Evolutionary conservation across 1,284 basidiomycete species (phyloP).

Genomic region (Pseudozyma hubeiensis): DNA sequence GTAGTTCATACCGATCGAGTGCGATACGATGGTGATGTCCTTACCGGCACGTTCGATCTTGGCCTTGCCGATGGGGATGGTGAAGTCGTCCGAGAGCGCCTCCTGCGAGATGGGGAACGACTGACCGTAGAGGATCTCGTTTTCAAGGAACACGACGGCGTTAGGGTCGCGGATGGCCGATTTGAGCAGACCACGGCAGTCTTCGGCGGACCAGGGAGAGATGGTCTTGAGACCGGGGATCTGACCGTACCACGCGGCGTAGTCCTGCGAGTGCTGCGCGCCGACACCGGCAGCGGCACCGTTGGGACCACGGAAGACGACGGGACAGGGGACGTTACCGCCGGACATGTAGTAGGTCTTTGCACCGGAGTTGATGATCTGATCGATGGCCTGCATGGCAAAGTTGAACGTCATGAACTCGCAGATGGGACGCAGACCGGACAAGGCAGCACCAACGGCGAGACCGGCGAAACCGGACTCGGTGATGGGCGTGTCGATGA

Average conservation of each 20-base stretch:
- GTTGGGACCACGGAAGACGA: slow-evolving; percentile 99
- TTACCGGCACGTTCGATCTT: slow-evolving; percentile 93
- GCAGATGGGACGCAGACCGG: slow-evolving; percentile 95
- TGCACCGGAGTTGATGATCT: slow-evolving; percentile 99
- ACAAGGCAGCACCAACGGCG: slow-evolving; percentile 91
- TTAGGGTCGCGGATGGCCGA: slow-evolving; percentile 97
- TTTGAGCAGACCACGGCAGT: slow-evolving; percentile 98
- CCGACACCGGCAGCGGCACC: slow-evolving; percentile 96
- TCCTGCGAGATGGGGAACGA: slow-evolving; percentile 95
- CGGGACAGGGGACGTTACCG: slow-evolving; percentile 95
- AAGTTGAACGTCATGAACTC: slow-evolving; percentile 95
- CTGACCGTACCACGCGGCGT: slow-evolving; percentile 85
- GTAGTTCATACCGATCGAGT: slow-evolving; percentile 70
- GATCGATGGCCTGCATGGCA: slow-evolving; percentile 85
- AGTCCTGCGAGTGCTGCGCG: slow-evolving; percentile 75
- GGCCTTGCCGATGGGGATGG: slow-evolving; percentile 93
- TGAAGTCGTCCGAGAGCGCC: slow-evolving; percentile 92
- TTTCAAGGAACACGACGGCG: slow-evolving; percentile 97
- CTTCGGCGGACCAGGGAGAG: slow-evolving; percentile 95
- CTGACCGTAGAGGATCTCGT: slow-evolving; percentile 98
- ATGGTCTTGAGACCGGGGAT: slow-evolving; percentile 98
- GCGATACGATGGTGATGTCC: slow-evolving; percentile 95
- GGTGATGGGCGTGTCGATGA: slow-evolving; percentile 89
- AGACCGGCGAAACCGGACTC: slow-evolving; percentile 99
- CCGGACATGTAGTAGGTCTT: slow-evolving; percentile 99